Percentiles rank a stretch among this genome's conserved stretches.
Evolutionary conservation across 768 basidiomycete species (phyloP).

Genomic region (Mycena albidolilacea): DNA sequence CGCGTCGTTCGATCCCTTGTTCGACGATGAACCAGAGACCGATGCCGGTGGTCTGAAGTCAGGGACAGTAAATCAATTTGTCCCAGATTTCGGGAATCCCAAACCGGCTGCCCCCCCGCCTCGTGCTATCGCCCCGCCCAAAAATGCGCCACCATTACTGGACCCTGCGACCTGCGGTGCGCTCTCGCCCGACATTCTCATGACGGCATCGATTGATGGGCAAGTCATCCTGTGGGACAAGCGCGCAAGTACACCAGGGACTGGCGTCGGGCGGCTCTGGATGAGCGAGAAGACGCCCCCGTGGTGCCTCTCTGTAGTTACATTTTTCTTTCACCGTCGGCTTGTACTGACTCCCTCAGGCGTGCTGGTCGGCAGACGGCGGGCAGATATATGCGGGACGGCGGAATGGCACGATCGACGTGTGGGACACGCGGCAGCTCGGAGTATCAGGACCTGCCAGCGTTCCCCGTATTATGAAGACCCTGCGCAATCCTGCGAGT

Average conservation of each 20-base stretch:
- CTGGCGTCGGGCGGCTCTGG: slow-evolving; percentile 87
- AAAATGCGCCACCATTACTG: slow-evolving; percentile 83
- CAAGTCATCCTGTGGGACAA: slow-evolving; percentile 94
- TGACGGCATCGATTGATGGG: slow-evolving; percentile 94
- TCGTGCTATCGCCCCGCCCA: slow-evolving; percentile 68
- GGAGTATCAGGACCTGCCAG: slow-evolving; percentile 73
- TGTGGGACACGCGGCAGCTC: slow-evolving; percentile 93
- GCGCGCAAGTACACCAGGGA: slow-evolving; percentile 73
- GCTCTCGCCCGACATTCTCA: slow-evolving; percentile 86
- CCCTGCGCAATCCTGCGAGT: slow-evolving; percentile 86
- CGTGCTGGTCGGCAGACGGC: slow-evolving; percentile 94
- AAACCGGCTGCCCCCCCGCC: slow-evolving; percentile 35
- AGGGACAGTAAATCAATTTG: background rate
- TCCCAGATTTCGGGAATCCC: slow-evolving; percentile 14
- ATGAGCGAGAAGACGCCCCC: slow-evolving; percentile 94
- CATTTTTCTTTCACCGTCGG: slow-evolving; percentile 29
- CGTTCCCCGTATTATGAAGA: slow-evolving; percentile 86
- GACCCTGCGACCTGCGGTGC: slow-evolving; percentile 70
- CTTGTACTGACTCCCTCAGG: slow-evolving; percentile 66
- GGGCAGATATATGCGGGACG: slow-evolving; percentile 92
- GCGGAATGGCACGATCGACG: slow-evolving; percentile 90
- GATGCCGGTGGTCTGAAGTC: background rate
- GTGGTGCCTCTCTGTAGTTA: slow-evolving; percentile 93
- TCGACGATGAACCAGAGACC: slow-evolving; percentile 84
- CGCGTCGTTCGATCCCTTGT: slow-evolving; percentile 89